Conservation (phyloP, 495 filamentous ascomycete genomes). For the Tuber magnatum region DNA sequence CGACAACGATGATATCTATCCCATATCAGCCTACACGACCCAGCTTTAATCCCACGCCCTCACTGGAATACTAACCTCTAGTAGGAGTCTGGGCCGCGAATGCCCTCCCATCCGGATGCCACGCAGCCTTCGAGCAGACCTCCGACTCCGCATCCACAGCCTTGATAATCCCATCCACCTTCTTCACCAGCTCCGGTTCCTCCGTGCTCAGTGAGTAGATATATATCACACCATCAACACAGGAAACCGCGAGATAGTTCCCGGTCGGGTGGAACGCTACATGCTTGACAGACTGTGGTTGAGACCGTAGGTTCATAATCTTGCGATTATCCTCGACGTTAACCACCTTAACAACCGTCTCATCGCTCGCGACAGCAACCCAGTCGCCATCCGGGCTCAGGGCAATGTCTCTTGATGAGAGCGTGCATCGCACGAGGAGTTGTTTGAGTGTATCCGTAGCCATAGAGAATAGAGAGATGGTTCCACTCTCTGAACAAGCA, state of each 20-base stretch:
- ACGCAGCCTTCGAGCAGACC: constrained; percentile 64
- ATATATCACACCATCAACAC: constrained; percentile 79
- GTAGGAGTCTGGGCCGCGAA: constrained; percentile 81
- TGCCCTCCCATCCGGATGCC: constrained; percentile 92
- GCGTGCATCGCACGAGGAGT: constrained; percentile 69
- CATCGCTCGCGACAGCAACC: constrained; percentile 95
- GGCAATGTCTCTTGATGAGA: constrained; percentile 78
- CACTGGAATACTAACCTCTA: constrained; percentile 33
- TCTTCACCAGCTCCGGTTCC: constrained; percentile 69
- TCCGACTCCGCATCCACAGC: constrained; percentile 71
- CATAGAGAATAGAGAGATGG: constrained; percentile 78
- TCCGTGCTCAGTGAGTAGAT: constrained; percentile 77
- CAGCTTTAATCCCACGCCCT: constrained; percentile 13
- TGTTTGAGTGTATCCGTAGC: constrained; percentile 66
- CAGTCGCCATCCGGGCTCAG: constrained; percentile 76
- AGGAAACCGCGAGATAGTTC: constrained; percentile 68
- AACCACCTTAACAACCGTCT: constrained; percentile 82
- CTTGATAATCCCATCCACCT: constrained; percentile 73
- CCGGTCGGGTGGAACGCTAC: constrained; percentile 80
- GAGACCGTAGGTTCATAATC: constrained; percentile 68
- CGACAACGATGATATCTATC: constrained; percentile 72
- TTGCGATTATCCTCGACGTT: constrained; percentile 67
- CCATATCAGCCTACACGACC: constrained; percentile 8
- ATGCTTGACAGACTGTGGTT: constrained; percentile 78
- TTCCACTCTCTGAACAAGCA: constrained; percentile 84